Base-by-base conservation (phyloP, 108 stramenopile species). In the Ochromonas danica region DNA sequence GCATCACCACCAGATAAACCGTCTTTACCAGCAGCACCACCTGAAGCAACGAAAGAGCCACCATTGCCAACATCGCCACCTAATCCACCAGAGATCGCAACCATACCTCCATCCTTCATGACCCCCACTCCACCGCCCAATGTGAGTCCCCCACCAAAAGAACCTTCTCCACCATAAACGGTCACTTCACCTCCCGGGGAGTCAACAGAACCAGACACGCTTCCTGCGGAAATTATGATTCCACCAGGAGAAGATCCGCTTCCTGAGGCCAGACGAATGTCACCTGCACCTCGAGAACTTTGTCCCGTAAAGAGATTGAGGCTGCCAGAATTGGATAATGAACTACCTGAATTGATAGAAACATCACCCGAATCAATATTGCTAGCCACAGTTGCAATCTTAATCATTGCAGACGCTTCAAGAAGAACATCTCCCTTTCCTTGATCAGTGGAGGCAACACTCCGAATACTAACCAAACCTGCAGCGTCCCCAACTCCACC, bases 281-380 rank as follows among this genome's bases (percentile, higher is more conserved):
- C 67, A 70, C 67, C 67, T 10, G 40, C 67, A 70, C 10, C 67
- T 31, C 22, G 17, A 70, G 39, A 14, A 40, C n/a, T n/a, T n/a
- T n/a, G n/a, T n/a, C n/a, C n/a, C n/a, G n/a, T n/a, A n/a, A n/a
- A n/a, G n/a, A n/a, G n/a, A n/a, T n/a, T n/a, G n/a, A n/a, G n/a
- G n/a, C n/a, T n/a, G n/a, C n/a, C n/a, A n/a, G n/a, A n/a, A n/a
- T n/a, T n/a, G n/a, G n/a, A n/a, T n/a, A n/a, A 14, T 51, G 45
- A 51, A 51, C 31, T 41, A 75, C 72, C 72, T 35, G 72, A 6
- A 14, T 75, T 17, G 14, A 75, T 27, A 36, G 40, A 75, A 57
- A 75, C 72, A 75, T 60, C 31, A 75, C 72, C 72, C 10, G 40
- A 70, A 10, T 38, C 33, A 31, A 38, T 10, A 40, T 14, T 31